A percentile compares a stretch with the other conserved stretches of the same genome.
phyloP scores from a whole-genome alignment of 192 early-diverging fungal species.

The Fimicolochytrium jonesii region DNA sequence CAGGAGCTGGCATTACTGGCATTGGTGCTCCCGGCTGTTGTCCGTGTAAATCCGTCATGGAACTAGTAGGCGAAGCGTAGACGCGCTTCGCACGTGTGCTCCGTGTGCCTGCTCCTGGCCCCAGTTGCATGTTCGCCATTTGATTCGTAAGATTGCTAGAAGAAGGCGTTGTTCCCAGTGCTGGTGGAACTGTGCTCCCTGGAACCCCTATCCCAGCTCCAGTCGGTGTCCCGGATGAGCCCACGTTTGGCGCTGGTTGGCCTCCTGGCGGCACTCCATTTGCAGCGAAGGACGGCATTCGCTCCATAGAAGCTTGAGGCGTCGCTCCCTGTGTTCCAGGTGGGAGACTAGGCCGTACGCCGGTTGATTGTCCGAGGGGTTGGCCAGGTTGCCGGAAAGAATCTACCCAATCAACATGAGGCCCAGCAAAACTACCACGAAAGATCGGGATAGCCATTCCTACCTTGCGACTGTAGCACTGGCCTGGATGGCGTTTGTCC shows the following conservation, averaged over 20 bases:
- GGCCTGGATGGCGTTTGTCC: too few relatives aligned
- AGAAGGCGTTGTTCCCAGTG: not conserved
- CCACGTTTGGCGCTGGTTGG: too few relatives aligned
- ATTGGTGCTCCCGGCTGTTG: too few relatives aligned
- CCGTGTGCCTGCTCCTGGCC: not conserved
- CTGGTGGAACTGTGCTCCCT: not conserved
- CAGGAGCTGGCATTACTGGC: not conserved
- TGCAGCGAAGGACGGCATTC: too few relatives aligned
- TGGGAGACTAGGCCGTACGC: not conserved
- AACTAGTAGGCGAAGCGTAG: too few relatives aligned
- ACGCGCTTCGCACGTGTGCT: slow-evolving; percentile 12
- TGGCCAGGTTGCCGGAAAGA: slow-evolving; percentile 2
- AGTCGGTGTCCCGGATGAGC: not conserved
- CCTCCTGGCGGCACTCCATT: too few relatives aligned
- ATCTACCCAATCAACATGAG: not conserved
- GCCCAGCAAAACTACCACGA: not conserved
- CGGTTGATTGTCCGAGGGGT: not conserved
- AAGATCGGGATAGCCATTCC: not conserved
- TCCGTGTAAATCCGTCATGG: too few relatives aligned
- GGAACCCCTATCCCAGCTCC: not conserved
- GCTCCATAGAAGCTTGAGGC: too few relatives aligned
- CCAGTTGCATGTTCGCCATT: slow-evolving; percentile 17
- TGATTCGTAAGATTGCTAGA: slow-evolving; percentile 6
- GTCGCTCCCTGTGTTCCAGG: too few relatives aligned
- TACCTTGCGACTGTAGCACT: too few relatives aligned